Evolutionary conservation across 495 filamentous ascomycete species (phyloP), one percentile per base, ranked within the genome.

Genomic region (Stereocaulon alpinum): DNA sequence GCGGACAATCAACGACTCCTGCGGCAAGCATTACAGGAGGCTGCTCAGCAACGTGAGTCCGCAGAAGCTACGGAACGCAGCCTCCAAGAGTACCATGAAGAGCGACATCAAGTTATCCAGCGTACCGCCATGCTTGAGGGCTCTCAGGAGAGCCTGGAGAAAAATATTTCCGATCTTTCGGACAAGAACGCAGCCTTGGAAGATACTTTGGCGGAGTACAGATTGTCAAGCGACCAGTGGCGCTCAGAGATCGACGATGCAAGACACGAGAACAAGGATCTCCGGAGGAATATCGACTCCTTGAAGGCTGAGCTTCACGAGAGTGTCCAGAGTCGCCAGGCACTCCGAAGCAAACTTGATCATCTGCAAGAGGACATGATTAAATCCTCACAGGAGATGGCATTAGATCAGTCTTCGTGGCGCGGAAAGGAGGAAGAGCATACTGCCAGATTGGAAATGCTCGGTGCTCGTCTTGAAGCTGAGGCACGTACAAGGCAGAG

Each of bases 291-390:
- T 29, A 80, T 94, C 64, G 79, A 84, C 61, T 81, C 80, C 6
- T 74, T 92, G 59, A 79, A 80, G 60, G 75, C 77, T 45, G 88
- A 96, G 66, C 82, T 95, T 53, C 85, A 95, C 71, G 91, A 96
- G 71, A 88, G 85, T 69, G 82, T 88, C 68, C 80, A 83, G 61
- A 79, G 86, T 61, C 84, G 89, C 55, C 86, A 91, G 63, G 80
- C 76, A 64, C 86, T 95, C 74, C 82, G 87, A 62, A 76, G 78
- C 66, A 92, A 91, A 68, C 85, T 95, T 66, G 82, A 90, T 63
- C 79, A 77, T 55, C 72, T 97, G 50, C 90, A 96, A 72, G 80
- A 86, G 63, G 88, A 96, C 57, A 89, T 97, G 85, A 80, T 82
- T 12, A 76, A 73, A 54, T 83, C 87, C n/a, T 84, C 86, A 56